Conservation (phyloP, 257 asterid genomes). For the Solanum chiquidenum region DNA sequence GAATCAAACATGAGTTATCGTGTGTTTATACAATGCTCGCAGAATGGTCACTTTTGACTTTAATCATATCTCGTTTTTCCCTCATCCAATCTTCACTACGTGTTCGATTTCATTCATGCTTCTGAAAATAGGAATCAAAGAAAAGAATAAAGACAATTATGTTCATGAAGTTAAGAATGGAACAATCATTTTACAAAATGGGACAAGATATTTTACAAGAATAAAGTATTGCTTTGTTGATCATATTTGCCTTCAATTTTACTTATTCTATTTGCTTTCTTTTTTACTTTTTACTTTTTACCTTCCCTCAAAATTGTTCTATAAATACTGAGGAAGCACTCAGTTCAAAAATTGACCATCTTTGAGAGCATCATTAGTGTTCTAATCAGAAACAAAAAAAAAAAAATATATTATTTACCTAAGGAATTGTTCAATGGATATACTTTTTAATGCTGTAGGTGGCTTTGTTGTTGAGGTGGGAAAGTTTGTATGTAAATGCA, state of each 20-base stretch:
- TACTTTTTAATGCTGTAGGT: neutral
- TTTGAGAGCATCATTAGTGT: neutral
- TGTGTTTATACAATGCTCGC: too few relatives aligned
- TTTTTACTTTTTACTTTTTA: neutral
- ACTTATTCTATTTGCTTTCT: neutral
- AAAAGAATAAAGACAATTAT: too few relatives aligned
- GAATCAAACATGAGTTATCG: too few relatives aligned
- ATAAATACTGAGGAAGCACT: accelerated
- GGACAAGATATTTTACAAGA: neutral
- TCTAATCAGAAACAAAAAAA: neutral
- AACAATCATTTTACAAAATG: neutral
- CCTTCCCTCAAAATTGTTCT: neutral
- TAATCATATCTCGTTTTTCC: too few relatives aligned
- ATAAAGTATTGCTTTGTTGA: neutral
- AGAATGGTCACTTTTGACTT: too few relatives aligned
- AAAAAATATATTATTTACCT: neutral
- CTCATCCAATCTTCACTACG: too few relatives aligned
- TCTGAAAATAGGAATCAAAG: too few relatives aligned
- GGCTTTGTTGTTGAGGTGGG: neutral
- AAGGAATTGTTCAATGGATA: neutral
- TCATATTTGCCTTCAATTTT: neutral
- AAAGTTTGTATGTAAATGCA: neutral
- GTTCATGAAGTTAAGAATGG: neutral
- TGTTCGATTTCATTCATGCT: too few relatives aligned
- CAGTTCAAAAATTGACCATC: neutral